phyloP scores from a whole-genome alignment of 495 filamentous ascomycete species.

The Penicillium herquei region DNA sequence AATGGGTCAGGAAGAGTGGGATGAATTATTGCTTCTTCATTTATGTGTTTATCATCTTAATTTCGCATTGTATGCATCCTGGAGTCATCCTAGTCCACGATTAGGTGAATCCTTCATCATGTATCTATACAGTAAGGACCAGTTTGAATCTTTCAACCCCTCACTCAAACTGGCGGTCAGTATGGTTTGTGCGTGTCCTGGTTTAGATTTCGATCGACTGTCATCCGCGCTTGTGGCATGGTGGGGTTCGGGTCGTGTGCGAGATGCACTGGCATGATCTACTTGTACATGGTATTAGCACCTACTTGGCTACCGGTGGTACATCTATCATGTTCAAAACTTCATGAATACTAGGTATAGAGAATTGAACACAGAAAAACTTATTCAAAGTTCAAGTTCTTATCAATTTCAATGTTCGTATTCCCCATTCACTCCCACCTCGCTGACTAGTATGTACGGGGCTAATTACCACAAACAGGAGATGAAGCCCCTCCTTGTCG shows the following conservation, averaged over 20 bases:
- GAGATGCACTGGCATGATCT: not conserved
- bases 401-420: too few relatives aligned
- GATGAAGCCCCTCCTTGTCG: conserved; percentile 2
- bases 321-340: too few relatives aligned
- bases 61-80: not conserved
- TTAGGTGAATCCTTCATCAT: not conserved
- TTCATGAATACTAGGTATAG: too few relatives aligned
- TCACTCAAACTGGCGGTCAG: conserved; percentile 19
- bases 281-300: too few relatives aligned
- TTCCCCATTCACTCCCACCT: too few relatives aligned
- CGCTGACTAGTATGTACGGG: not conserved
- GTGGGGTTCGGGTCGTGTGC: conserved; percentile 2
- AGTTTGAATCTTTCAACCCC: not conserved
- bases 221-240: conserved; percentile 5
- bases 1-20: too few relatives aligned
- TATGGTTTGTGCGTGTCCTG: not conserved
- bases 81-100: not conserved
- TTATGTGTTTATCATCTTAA: not conserved
- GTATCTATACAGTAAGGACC: not conserved
- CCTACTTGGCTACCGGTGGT: too few relatives aligned
- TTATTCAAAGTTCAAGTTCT: too few relatives aligned
- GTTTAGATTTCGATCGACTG: not conserved
- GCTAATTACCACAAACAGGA: conserved; percentile 1
- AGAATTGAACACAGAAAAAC: not conserved
- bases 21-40: too few relatives aligned